phyloP scores from a whole-genome alignment of 2,329 filamentous ascomycete species.

The Neofusicoccum umdonicola region DNA sequence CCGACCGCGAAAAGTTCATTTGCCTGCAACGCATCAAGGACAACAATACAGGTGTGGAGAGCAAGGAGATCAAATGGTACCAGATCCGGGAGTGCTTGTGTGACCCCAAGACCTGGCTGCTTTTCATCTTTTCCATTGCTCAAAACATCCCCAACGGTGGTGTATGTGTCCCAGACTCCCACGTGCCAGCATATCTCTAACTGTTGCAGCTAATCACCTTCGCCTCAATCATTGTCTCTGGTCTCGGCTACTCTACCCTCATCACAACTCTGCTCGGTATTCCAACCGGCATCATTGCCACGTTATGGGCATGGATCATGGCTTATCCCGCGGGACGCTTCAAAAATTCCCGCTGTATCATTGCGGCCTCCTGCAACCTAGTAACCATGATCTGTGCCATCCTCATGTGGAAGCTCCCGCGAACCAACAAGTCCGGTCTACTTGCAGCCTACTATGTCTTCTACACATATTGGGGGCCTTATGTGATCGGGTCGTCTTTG shows the following conservation, averaged over 20 bases:
- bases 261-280: slow-evolving; percentile 38
- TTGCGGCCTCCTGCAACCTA: slow-evolving; percentile 30
- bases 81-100: slow-evolving; percentile 32
- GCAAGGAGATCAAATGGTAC: slow-evolving; percentile 28
- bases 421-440: slow-evolving; percentile 36
- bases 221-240: slow-evolving; percentile 39
- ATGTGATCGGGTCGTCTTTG: slow-evolving; percentile 30
- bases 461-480: slow-evolving; percentile 41
- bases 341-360: slow-evolving; percentile 28
- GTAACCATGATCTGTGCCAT: slow-evolving; percentile 32
- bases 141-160: slow-evolving; percentile 40
- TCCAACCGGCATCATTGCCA: slow-evolving; percentile 35
- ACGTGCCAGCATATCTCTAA: neutral
- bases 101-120: slow-evolving; percentile 39
- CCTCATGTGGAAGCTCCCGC: slow-evolving; percentile 30
- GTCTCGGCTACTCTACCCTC: slow-evolving; percentile 37
- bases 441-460: slow-evolving; percentile 43
- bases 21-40: slow-evolving; percentile 5
- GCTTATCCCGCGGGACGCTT: slow-evolving; percentile 33
- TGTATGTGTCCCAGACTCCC: slow-evolving; percentile 22
- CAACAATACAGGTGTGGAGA: slow-evolving; percentile 18
- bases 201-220: slow-evolving; percentile 30
- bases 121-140: slow-evolving; percentile 29
- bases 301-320: slow-evolving; percentile 30
- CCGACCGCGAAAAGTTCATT: slow-evolving; percentile 7